Percentiles rank a stretch among this genome's conserved stretches.
Conservation (phyloP, 139 green algal genomes). For the Yamagishiella unicocca region DNA sequence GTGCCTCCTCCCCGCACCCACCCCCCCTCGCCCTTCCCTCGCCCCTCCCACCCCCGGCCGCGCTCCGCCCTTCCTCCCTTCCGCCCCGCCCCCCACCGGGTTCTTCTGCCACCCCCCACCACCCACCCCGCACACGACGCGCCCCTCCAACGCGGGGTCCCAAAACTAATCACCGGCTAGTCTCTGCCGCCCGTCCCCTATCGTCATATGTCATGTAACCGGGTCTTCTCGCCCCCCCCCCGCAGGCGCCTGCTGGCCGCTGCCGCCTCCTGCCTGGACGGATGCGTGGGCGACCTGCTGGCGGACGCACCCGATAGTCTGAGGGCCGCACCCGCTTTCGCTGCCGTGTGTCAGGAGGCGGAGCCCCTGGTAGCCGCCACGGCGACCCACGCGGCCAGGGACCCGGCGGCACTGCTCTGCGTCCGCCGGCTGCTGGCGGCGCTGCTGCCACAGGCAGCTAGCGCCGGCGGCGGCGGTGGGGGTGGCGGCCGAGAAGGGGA, state of each 20-base stretch:
- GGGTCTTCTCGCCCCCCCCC: too few relatives aligned
- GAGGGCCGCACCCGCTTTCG: background rate
- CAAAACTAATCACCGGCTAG: too few relatives aligned
- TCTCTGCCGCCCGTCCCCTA: too few relatives aligned
- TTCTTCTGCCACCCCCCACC: too few relatives aligned
- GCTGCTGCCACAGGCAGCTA: slow-evolving; percentile 60
- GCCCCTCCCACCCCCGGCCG: too few relatives aligned
- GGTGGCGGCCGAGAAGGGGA: background rate
- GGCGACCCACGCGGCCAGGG: slow-evolving; percentile 27
- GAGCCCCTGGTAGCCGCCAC: slow-evolving; percentile 56
- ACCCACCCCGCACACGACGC: too few relatives aligned
- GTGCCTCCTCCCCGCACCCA: too few relatives aligned
- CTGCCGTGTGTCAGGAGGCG: background rate
- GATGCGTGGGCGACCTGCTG: slow-evolving; percentile 24
- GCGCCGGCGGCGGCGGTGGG: background rate
- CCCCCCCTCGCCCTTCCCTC: too few relatives aligned
- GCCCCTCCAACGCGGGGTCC: too few relatives aligned
- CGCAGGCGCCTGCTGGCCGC: slow-evolving; percentile 1
- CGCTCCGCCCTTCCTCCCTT: too few relatives aligned
- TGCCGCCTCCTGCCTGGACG: background rate
- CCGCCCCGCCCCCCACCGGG: too few relatives aligned
- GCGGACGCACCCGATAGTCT: slow-evolving; percentile 1
- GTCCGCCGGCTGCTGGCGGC: slow-evolving; percentile 71
- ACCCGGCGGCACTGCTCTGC: slow-evolving; percentile 41
- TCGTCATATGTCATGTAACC: too few relatives aligned